Evolutionary conservation across 306 rosid species (phyloP).

Genomic region (Gillenia trifoliata): DNA sequence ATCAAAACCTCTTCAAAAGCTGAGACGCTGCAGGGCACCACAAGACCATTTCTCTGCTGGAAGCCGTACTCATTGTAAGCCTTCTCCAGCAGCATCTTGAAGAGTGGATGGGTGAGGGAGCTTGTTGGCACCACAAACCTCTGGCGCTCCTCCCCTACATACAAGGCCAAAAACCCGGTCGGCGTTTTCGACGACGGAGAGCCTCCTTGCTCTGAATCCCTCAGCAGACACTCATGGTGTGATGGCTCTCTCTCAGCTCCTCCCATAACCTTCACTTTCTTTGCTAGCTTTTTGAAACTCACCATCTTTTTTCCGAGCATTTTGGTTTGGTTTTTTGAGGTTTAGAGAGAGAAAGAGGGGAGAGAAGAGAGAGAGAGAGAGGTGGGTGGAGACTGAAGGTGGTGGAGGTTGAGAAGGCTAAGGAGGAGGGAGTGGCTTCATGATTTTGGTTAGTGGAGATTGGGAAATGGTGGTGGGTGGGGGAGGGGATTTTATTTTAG

Average conservation of each 20-base stretch:
- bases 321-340: not conserved
- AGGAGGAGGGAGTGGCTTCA: not conserved
- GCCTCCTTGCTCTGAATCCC: slow-evolving; percentile 27
- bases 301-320: slow-evolving; percentile 66
- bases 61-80: slow-evolving; percentile 77
- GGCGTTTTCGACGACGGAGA: slow-evolving; percentile 41
- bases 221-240: slow-evolving; percentile 38
- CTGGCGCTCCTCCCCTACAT: slow-evolving; percentile 67
- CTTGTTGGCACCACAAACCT: slow-evolving; percentile 70
- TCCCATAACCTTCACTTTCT: slow-evolving; percentile 43
- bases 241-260: slow-evolving; percentile 26
- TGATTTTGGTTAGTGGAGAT: slow-evolving; percentile 12
- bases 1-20: slow-evolving; percentile 67
- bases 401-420: slow-evolving; percentile 5
- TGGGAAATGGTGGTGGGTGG: slow-evolving; percentile 14
- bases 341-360: not conserved
- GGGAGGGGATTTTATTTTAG: slow-evolving; percentile 4
- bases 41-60: slow-evolving; percentile 63
- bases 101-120: slow-evolving; percentile 78
- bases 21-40: slow-evolving; percentile 70
- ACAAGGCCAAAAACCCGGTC: slow-evolving; percentile 66
- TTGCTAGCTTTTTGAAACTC: slow-evolving; percentile 59
- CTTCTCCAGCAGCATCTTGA: slow-evolving; percentile 82
- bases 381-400: slow-evolving; percentile 4
- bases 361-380: not conserved